Evolutionary conservation across 768 basidiomycete species (phyloP).

Genomic region (Phlebiopsis flavidoalba): DNA sequence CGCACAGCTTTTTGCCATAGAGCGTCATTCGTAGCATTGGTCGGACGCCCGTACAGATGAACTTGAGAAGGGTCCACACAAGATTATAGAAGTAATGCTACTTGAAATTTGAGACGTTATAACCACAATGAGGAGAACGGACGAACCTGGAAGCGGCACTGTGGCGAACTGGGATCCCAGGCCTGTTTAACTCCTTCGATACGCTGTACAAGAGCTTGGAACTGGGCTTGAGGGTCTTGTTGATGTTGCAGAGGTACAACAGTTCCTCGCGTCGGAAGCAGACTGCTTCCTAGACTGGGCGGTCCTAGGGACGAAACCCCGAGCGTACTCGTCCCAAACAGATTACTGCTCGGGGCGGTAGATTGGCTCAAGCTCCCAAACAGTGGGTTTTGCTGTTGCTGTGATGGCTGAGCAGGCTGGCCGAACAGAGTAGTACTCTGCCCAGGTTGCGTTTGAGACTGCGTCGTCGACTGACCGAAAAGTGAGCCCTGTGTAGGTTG

Average conservation of each 20-base stretch:
- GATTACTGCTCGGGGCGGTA: constrained; percentile 1
- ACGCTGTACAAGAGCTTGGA: constrained; percentile 44
- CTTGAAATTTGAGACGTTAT: neutral
- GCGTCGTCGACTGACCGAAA: neutral
- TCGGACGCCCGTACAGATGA: constrained; percentile 62
- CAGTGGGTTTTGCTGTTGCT: constrained; percentile 22
- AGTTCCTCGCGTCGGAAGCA: constrained; percentile 34
- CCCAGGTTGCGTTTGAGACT: constrained; percentile 23
- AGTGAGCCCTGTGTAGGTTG: constrained; percentile 3
- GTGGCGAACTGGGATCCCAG: constrained; percentile 64
- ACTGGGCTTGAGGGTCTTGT: constrained; percentile 59
- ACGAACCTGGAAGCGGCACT: constrained; percentile 78
- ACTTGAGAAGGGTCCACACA: constrained; percentile 68
- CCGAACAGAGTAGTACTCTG: constrained; percentile 22
- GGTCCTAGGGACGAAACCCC: constrained; percentile 14
- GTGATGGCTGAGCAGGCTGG: constrained; percentile 17
- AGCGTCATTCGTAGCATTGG: constrained; percentile 64
- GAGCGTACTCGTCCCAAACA: constrained; percentile 29
- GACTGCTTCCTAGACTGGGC: constrained; percentile 20
- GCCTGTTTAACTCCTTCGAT: constrained; percentile 63
- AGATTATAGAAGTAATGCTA: constrained; percentile 85
- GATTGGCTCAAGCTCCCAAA: constrained; percentile 23
- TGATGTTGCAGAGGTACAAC: constrained; percentile 38
- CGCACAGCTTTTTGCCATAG: constrained; percentile 74
- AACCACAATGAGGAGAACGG: neutral